phyloP scores from a whole-genome alignment of 164 flowering plant species.

The Malania oleifera region DNA sequence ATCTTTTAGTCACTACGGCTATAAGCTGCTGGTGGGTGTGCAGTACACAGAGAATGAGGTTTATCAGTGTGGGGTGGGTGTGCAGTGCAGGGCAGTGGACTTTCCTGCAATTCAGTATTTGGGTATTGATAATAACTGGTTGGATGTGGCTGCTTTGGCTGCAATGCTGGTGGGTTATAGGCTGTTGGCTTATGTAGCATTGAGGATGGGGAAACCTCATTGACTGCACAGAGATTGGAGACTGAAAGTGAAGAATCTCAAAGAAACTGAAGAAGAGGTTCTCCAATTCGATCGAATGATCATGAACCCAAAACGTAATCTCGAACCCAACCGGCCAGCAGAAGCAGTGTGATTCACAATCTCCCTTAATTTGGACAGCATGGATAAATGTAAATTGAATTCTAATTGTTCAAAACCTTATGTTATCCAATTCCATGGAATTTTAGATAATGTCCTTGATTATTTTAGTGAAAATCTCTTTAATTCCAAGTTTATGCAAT shows the following conservation, averaged over 20 bases:
- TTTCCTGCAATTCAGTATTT: constrained; percentile 53
- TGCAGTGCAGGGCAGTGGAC: constrained; percentile 51
- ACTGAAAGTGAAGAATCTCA: not conserved
- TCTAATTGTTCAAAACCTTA: too few relatives aligned
- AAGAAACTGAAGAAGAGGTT: not conserved
- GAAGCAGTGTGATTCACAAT: too few relatives aligned
- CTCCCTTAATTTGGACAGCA: too few relatives aligned
- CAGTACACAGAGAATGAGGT: constrained; percentile 54
- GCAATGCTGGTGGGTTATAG: constrained; percentile 77
- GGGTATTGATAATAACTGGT: constrained; percentile 32
- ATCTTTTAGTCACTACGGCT: constrained; percentile 79
- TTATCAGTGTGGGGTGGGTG: constrained; percentile 55
- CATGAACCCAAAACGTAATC: too few relatives aligned
- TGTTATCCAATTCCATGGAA: too few relatives aligned
- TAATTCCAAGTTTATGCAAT: too few relatives aligned
- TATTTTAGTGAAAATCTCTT: too few relatives aligned
- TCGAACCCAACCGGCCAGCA: too few relatives aligned
- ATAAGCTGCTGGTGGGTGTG: constrained; percentile 74
- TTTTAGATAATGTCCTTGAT: too few relatives aligned
- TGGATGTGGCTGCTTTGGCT: constrained; percentile 61
- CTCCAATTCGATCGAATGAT: not conserved
- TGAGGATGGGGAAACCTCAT: constrained; percentile 49
- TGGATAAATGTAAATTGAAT: too few relatives aligned
- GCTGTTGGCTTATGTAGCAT: constrained; percentile 68
- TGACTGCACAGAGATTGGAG: constrained; percentile 8